Evolutionary conservation across 768 basidiomycete genomes (phyloP), one percentile per base, ranked within the genome.

Genomic region (Coprinellus micaceus): DNA sequence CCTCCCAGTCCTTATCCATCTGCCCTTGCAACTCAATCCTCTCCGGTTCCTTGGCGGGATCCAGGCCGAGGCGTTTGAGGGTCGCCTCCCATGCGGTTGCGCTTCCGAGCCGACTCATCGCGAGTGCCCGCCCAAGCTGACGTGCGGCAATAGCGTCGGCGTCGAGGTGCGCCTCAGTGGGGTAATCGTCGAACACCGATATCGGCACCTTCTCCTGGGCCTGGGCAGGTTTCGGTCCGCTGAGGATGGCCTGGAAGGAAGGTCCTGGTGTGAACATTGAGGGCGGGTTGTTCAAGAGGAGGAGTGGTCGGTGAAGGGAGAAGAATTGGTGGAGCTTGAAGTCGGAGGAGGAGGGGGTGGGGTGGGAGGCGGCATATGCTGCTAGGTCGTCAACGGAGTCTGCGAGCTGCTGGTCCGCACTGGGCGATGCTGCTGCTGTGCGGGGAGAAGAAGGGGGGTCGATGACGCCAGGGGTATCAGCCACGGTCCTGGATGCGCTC

Each of bases 271-370:
- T 63, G 55, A 91, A 75, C 55, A 84, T 71, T 9, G 82, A 74
- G 0, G 83, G 62, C 0, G 89, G 84, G 58, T 85, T 80, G 26
- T 79, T 72, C 41, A 92, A 76, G 36, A 89, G 80, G 21, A 92
- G 81, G 2, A 93, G 76, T 1, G 91, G 91, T 12, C 91, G 82
- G 63, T 93, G 85, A 29, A 91, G 74, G 2, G 91, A 82, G 72
- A 94, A 93, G 71, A 94, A 93, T 53, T 89, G 87, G 66, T 92
- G 89, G 11, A 91, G 78, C 64, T 85, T 88, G 70, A 88, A 84
- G 61, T 89, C 88, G 59, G 85, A 82, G 11, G 85, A 66, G 53
- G 77, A 82, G 54, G 91, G 63, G 24, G 79, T 61, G 1, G 85
- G 86, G 60, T 89, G 86, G 11, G 72, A 60, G 29, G 51, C 58